These are phyloP conservation scores for Dryas drummondii DNA, from an alignment of 306 rosid species.

Conservation along the genomic window DNA sequence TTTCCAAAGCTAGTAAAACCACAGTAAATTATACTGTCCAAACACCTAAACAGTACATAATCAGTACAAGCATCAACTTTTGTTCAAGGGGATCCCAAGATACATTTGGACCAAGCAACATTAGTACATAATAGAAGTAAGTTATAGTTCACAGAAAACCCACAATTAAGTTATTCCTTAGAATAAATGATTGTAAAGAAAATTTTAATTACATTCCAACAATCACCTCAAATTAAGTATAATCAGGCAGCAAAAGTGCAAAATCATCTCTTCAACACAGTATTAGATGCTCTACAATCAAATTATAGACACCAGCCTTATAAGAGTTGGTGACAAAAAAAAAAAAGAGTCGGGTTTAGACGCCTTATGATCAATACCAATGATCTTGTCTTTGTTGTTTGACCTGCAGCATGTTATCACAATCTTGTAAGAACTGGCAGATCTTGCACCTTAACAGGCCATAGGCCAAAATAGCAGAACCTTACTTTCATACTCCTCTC, in stretches of 20 bases:
- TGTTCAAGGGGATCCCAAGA: too few relatives aligned
- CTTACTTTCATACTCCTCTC: conserved; percentile 1
- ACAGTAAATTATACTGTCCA: not conserved
- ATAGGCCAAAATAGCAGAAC: not conserved
- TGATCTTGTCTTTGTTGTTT: not conserved
- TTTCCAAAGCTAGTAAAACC: not conserved
- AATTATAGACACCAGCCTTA: conserved; percentile 4
- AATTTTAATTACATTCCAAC: conserved; percentile 4
- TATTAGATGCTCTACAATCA: conserved; percentile 13
- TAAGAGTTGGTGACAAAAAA: not conserved
- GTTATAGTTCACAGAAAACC: not conserved
- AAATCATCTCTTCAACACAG: not conserved
- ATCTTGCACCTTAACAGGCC: not conserved
- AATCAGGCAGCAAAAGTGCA: not conserved
- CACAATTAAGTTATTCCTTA: conserved; percentile 1
- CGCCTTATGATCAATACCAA: not conserved
- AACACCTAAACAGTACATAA: not conserved
- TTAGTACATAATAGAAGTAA: not conserved
- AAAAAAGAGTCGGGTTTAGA: not conserved
- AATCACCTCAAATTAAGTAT: not conserved
- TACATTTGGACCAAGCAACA: too few relatives aligned
- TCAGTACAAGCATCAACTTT: not conserved
- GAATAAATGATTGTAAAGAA: not conserved
- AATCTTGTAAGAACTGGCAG: not conserved
- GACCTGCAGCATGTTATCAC: not conserved